phyloP scores from a whole-genome alignment of 768 basidiomycete genomes.

The Neoboletus magnificus region DNA sequence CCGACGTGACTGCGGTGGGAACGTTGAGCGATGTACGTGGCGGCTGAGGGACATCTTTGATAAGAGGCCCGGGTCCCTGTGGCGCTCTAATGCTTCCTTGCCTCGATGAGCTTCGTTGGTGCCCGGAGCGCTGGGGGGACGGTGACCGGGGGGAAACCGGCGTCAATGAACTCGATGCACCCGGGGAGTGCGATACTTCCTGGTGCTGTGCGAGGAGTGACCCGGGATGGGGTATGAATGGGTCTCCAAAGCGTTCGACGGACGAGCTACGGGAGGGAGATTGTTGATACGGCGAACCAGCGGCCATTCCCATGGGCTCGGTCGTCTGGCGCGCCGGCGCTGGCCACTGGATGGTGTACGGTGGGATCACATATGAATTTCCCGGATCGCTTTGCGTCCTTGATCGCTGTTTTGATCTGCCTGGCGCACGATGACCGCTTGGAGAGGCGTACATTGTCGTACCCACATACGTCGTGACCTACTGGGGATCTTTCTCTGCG shows the following conservation, averaged over 20 bases:
- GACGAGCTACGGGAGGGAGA: constrained; percentile 24
- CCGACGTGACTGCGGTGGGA: constrained; percentile 4
- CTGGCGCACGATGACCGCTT: constrained; percentile 5
- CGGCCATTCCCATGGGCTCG: constrained; percentile 9
- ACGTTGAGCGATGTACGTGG: constrained; percentile 14
- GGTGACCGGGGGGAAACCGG: constrained; percentile 16
- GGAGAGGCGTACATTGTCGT: constrained; percentile 15
- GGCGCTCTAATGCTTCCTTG: constrained; percentile 17
- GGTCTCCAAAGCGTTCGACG: constrained; percentile 15
- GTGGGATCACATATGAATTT: constrained; percentile 17
- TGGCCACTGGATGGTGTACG: constrained; percentile 25
- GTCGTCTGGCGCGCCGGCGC: constrained; percentile 22
- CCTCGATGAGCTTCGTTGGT: constrained; percentile 16
- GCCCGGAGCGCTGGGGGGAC: constrained; percentile 15
- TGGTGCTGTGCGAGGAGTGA: constrained; percentile 10
- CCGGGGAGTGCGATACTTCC: neutral
- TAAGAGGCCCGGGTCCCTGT: constrained; percentile 13
- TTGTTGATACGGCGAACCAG: neutral
- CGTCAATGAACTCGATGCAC: constrained; percentile 6
- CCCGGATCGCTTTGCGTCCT: constrained; percentile 25
- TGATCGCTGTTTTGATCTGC: constrained; percentile 9
- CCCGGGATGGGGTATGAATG: constrained; percentile 8
- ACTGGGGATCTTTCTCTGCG: neutral
- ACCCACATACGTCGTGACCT: neutral
- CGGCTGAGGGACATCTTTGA: constrained; percentile 20